Conservation (phyloP, 306 rosid species). For the Sechiopsis laciniata region DNA sequence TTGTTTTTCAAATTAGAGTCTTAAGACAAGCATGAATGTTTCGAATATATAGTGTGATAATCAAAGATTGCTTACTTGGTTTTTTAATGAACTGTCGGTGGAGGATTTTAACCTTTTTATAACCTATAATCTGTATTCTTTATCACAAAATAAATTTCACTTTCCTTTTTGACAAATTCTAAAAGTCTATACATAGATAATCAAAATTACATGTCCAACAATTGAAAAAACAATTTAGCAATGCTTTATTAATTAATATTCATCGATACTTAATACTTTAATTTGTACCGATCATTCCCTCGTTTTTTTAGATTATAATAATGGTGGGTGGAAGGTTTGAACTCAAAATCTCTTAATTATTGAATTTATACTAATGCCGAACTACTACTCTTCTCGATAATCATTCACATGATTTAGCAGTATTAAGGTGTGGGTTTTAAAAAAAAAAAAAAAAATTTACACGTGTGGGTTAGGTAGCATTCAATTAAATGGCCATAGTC, state of each 20-base stretch:
- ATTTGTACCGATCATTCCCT: neutral
- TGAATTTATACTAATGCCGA: too few species aligned
- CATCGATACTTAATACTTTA: neutral
- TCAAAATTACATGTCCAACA: neutral
- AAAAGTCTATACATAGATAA: neutral
- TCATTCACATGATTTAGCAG: slow-evolving; percentile 20
- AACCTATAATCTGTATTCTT: neutral
- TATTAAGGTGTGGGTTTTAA: slow-evolving; percentile 24
- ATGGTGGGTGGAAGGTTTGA: too few species aligned
- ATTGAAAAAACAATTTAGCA: neutral
- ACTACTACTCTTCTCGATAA: too few species aligned
- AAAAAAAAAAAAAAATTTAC: slow-evolving; percentile 24
- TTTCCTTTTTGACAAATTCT: neutral
- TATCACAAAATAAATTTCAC: neutral
- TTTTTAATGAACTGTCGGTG: too few species aligned
- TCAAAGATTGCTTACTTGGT: too few species aligned
- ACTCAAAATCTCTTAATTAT: too few species aligned
- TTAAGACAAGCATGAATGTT: too few species aligned
- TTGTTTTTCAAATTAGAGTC: too few species aligned
- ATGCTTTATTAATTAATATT: neutral
- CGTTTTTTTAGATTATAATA: too few species aligned
- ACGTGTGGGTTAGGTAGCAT: slow-evolving; percentile 37
- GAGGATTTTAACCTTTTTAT: too few species aligned
- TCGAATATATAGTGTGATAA: too few species aligned
- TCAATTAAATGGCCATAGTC: slow-evolving; percentile 24